Evolutionary conservation across 75 land plant species (phyloP).

Genomic region (Sequoia sempervirens): DNA sequence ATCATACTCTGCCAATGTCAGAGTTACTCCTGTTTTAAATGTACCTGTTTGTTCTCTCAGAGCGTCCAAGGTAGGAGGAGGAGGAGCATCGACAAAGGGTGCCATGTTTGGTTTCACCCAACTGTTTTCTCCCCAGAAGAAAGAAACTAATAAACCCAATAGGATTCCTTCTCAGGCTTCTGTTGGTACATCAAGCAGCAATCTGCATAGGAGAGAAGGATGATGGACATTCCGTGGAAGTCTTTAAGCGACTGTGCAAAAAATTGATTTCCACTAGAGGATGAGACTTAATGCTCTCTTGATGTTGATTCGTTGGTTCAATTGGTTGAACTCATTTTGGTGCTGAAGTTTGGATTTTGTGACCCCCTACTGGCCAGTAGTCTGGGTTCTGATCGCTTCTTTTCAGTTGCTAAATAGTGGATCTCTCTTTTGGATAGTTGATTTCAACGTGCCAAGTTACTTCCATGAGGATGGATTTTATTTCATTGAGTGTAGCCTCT

Average conservation of each 20-base stretch:
- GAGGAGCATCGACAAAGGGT: constrained; percentile 22
- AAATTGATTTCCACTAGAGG: neutral
- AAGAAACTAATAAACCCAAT: constrained; percentile 10
- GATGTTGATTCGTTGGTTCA: neutral
- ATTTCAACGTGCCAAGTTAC: neutral
- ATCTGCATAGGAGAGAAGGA: constrained; percentile 4
- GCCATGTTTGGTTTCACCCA: constrained; percentile 38
- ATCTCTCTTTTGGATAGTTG: neutral
- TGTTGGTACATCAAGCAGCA: neutral
- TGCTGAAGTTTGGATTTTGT: neutral
- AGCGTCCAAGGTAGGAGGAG: constrained; percentile 13
- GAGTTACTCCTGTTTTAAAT: constrained; percentile 50
- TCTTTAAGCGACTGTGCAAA: neutral
- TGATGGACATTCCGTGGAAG: neutral
- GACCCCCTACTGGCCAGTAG: neutral
- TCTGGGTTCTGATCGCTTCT: neutral
- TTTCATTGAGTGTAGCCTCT: neutral
- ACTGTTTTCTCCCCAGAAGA: constrained; percentile 38
- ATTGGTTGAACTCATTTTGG: neutral
- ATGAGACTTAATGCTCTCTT: neutral
- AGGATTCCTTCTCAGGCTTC: neutral
- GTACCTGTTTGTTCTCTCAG: constrained; percentile 55
- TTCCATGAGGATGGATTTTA: constrained; percentile 1
- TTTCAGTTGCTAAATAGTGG: neutral
- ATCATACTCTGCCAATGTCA: constrained; percentile 58